Evolutionary conservation across 192 early-diverging fungal species (phyloP), one percentile per base, ranked within the genome.

Genomic region (Coemansia sp.): DNA sequence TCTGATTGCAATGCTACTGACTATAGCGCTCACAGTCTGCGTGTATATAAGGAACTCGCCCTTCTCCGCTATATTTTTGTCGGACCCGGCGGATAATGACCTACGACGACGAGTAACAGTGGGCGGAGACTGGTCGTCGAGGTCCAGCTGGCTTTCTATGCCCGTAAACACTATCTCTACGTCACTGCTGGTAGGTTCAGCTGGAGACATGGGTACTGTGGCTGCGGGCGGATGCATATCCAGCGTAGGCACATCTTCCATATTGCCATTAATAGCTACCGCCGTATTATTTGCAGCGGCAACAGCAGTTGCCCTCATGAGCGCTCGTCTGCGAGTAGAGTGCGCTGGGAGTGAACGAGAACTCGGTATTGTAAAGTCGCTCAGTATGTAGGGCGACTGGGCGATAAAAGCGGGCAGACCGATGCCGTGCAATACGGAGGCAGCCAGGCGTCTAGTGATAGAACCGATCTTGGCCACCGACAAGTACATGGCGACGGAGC

Each of bases 11-110:
- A 73, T 45, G 38, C 41, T 27, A 6, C 41, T 65, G 21, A 73
- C 12, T n/a, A 70, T 27, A 10, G 38, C 7, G 42, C 63, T 44
- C 17, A 76, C 59, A 0, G 55, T 51, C 46, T 50, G 70, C 60
- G 66, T 66, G 62, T 74, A 79, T 34, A 61, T 36, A 10, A 70
- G 67, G 25, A 73, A 29, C 59, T 69, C 8, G n/a, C 23, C 27
- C 69, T 62, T 38, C 14, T 19, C 48, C 12, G 38, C 45, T 6
- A 19, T 29, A 19, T 42, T 66, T 32, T 42, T 21, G 6, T n/a
- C 42, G n/a, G 9, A 2, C 41, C 66, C 62, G 29, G 41, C 41
- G 25, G 53, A 57, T 41, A 62, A 6, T 4, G 46, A 50, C 46
- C 8, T 21, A 19, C 19, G 46, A 10, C 46, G 46, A 10, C 46